These are phyloP conservation scores for Lentinula aciculospora DNA, from an alignment of 768 basidiomycete species.

Conservation along the genomic window DNA sequence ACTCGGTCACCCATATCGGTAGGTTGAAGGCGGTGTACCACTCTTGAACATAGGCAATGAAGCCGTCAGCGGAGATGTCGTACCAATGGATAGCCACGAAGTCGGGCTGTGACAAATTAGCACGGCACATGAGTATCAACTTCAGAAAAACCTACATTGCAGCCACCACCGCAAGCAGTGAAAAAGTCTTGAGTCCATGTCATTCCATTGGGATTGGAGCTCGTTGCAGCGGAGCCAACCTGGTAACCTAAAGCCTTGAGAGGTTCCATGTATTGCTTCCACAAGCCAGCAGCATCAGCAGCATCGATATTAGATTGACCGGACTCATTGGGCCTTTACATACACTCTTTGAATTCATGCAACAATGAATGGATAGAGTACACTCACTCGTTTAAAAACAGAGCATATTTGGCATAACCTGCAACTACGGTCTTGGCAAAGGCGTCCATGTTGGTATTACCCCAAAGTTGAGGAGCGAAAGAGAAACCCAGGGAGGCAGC, in stretches of 20 bases:
- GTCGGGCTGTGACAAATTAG: slow-evolving; percentile 38
- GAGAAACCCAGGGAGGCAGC: slow-evolving; percentile 42
- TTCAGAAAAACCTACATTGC: slow-evolving; percentile 34
- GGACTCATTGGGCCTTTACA: slow-evolving; percentile 57
- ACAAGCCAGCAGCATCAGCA: slow-evolving; percentile 42
- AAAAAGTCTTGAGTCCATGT: slow-evolving; percentile 64
- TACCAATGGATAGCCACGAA: slow-evolving; percentile 67
- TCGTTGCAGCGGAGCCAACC: slow-evolving; percentile 62
- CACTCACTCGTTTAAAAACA: slow-evolving; percentile 75
- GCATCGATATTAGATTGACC: slow-evolving; percentile 61
- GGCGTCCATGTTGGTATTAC: slow-evolving; percentile 39
- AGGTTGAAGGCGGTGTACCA: slow-evolving; percentile 38
- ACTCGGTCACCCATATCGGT: slow-evolving; percentile 63
- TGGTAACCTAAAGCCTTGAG: slow-evolving; percentile 49
- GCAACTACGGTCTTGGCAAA: slow-evolving; percentile 41
- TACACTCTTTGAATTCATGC: neutral
- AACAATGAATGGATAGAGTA: neutral
- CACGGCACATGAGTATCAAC: neutral
- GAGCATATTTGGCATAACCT: slow-evolving; percentile 44
- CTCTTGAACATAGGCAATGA: slow-evolving; percentile 45
- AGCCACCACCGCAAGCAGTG: slow-evolving; percentile 37
- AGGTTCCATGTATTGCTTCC: slow-evolving; percentile 57
- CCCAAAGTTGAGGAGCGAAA: slow-evolving; percentile 70
- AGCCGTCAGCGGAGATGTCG: slow-evolving; percentile 36
- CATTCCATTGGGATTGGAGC: slow-evolving; percentile 52